phyloP scores from a whole-genome alignment of 805 yeast species.

The Saccharomycopsis olivae region DNA sequence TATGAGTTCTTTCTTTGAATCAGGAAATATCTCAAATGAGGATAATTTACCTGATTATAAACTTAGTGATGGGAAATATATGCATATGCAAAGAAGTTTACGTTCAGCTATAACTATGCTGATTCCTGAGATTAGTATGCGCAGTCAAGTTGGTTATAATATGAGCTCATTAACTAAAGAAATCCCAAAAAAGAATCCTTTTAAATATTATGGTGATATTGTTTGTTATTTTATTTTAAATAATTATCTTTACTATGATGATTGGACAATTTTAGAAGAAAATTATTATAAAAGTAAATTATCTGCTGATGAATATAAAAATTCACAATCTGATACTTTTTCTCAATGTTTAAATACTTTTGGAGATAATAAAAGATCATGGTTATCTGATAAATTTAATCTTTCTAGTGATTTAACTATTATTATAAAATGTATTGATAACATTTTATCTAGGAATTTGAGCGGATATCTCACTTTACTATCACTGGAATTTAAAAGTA shows the following conservation, averaged over 20 bases:
- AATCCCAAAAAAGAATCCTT: neutral
- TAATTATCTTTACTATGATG: neutral
- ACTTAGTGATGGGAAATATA: neutral
- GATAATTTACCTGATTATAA: neutral
- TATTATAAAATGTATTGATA: too few species aligned
- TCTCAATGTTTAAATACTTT: neutral
- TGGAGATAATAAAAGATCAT: too few species aligned
- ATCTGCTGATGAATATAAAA: neutral
- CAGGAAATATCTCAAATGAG: neutral
- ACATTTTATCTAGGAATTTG: neutral
- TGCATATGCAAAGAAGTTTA: neutral
- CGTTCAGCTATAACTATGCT: neutral
- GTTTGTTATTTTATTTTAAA: neutral
- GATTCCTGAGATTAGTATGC: too few species aligned
- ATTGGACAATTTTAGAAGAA: neutral
- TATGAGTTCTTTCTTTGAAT: neutral
- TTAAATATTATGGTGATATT: neutral
- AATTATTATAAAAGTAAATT: neutral
- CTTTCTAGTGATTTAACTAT: neutral
- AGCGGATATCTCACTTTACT: neutral
- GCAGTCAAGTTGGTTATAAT: too few species aligned
- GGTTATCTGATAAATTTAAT: neutral
- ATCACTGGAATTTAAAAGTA: too few species aligned
- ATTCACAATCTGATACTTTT: neutral
- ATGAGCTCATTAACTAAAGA: too few species aligned